Evolutionary conservation across 495 filamentous ascomycete species (phyloP), one percentile per base, ranked within the genome.

Genomic region (Sporormia fimetaria): DNA sequence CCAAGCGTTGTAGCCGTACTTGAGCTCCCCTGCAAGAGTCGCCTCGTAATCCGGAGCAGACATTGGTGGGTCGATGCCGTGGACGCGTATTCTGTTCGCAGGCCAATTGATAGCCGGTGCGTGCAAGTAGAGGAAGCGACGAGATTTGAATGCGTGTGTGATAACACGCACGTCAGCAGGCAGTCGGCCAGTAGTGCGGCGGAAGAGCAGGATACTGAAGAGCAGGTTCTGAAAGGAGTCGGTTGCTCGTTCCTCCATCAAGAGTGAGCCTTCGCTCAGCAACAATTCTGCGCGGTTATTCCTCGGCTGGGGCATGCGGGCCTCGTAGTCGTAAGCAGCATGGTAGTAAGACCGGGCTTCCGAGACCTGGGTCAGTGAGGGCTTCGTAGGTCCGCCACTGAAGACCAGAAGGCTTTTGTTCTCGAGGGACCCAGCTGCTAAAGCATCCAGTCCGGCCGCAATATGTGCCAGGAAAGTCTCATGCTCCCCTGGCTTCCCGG

Each of bases 141-240:
- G 20, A 16, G 45, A 28, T 32, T 64, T 64, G 52, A 64, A 64
- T 1, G 56, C 60, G 44, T 64, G 60, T 16, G 58, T 60, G 39
- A 64, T 43, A 14, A 63, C 40, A 2, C 48, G 57, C 9, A 64
- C 33, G 1, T 38, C 15, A 11, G 43, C 28, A 6, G 62, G 60
- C 28, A 57, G 62, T 6, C 15, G 14, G 2, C 60, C 60, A 4
- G 47, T 44, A 4, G 28, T 38, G 25, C 49, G 39, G 18, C 52
- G 47, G 44, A 58, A 64, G 2, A 42, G 33, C 15, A 60, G 20
- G 35, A 64, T 54, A 15, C 52, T 54, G 37, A 64, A 64, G 14
- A 64, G 46, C n/a, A 64, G 46, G 32, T 64, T 64, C 46, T 64
- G 62, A 29, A 44, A 63, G 25, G 56, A 60, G 36, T 64, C 62